Percentiles rank a stretch among this genome's conserved stretches.
phyloP scores from a whole-genome alignment of 495 filamentous ascomycete species.

The Recurvomyces mirabilis region DNA sequence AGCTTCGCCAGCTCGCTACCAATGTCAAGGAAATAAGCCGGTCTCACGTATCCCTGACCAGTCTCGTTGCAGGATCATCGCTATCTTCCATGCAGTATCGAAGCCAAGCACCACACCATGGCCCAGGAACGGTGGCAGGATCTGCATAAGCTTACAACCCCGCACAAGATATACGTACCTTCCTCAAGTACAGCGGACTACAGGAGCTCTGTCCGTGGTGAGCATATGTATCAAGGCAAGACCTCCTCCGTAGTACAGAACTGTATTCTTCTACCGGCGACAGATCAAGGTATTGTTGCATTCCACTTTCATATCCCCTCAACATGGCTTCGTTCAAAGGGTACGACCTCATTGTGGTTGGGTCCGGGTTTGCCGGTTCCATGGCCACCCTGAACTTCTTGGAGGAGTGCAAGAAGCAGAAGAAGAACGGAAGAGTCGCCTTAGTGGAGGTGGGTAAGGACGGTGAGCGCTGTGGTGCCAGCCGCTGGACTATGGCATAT shows the following conservation, averaged over 20 bases:
- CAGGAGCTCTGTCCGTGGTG: neutral
- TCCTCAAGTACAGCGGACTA: too few relatives aligned
- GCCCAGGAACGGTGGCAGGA: neutral
- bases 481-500: constrained; percentile 27
- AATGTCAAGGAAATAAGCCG: too few relatives aligned
- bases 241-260: too few relatives aligned
- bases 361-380: constrained; percentile 23
- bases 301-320: neutral
- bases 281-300: neutral
- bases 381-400: constrained; percentile 25
- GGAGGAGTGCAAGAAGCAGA: constrained; percentile 17
- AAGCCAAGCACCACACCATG: too few relatives aligned
- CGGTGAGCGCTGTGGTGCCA: constrained; percentile 22
- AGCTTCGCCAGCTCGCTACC: too few relatives aligned
- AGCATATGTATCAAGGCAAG: neutral
- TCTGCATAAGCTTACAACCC: neutral
- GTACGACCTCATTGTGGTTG: constrained; percentile 25
- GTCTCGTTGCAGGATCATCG: too few relatives aligned
- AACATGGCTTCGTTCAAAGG: constrained; percentile 13
- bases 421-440: constrained; percentile 21
- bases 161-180: constrained; percentile 1
- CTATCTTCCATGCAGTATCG: too few relatives aligned
- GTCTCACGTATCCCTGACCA: too few relatives aligned
- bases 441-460: constrained; percentile 24
- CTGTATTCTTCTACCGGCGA: neutral